These are phyloP conservation scores for Cyclotella sp. DNA, from an alignment of 108 stramenopile genomes.

Conservation along the genomic window DNA sequence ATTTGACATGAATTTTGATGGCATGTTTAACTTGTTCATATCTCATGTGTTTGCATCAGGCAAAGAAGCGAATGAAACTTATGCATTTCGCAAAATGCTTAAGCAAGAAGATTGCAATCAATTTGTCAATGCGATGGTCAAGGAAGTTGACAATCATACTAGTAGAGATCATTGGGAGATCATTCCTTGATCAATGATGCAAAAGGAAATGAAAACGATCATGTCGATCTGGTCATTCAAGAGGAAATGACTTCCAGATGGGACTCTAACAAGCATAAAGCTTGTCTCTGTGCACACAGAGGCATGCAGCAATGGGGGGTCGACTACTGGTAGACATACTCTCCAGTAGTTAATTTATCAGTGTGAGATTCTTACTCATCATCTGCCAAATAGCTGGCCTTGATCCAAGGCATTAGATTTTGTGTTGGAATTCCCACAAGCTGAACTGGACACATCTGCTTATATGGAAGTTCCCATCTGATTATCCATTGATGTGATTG, in stretches of 20 bases:
- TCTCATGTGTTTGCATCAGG: neutral
- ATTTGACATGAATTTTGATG: neutral
- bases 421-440: conserved; percentile 46
- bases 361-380: conserved; percentile 16
- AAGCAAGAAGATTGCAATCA: conserved; percentile 10
- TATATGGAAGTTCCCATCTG: conserved; percentile 44
- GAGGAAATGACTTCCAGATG: conserved; percentile 23
- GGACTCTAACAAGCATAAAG: conserved; percentile 37
- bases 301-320: conserved; percentile 51
- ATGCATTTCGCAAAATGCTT: conserved; percentile 6
- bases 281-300: conserved; percentile 31
- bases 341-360: conserved; percentile 44
- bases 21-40: neutral
- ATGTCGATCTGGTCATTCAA: conserved; percentile 25
- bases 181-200: conserved; percentile 9
- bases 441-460: conserved; percentile 25
- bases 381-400: conserved; percentile 22
- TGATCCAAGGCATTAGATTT: conserved; percentile 35
- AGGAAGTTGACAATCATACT: conserved; percentile 15
- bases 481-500: neutral
- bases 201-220: conserved; percentile 11
- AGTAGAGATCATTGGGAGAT: conserved; percentile 15
- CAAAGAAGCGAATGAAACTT: conserved; percentile 5
- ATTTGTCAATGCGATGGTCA: conserved; percentile 22
- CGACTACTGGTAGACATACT: conserved; percentile 61